phyloP scores from a whole-genome alignment of 306 rosid species.

The Castanopsis chinensis region DNA sequence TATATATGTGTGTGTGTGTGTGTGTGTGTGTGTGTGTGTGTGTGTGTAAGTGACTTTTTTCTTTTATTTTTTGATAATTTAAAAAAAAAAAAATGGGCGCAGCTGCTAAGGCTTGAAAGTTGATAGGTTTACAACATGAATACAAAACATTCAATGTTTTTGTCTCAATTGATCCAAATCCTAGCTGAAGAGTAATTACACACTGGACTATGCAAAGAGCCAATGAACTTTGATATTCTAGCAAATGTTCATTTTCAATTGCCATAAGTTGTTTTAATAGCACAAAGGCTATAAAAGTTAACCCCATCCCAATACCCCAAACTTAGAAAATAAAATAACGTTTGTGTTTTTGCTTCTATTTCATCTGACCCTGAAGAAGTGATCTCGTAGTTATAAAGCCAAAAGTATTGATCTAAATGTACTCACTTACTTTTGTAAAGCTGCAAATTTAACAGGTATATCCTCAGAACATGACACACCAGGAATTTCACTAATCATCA shows the following conservation, averaged over 20 bases:
- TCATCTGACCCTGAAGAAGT: neutral
- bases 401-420: slow-evolving; percentile 18
- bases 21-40: too few species aligned
- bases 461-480: slow-evolving; percentile 77
- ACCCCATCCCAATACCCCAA: neutral
- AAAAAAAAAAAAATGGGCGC: neutral
- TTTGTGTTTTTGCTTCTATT: neutral
- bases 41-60: too few species aligned
- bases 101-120: too few species aligned
- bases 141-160: neutral
- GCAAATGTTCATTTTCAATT: slow-evolving; percentile 10
- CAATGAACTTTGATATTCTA: neutral
- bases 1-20: too few species aligned
- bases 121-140: neutral
- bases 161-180: neutral
- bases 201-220: neutral
- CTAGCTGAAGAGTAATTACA: neutral
- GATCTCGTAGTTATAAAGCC: slow-evolving; percentile 9
- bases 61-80: too few species aligned
- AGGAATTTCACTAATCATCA: slow-evolving; percentile 62
- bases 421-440: slow-evolving; percentile 73
- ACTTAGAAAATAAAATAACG: neutral
- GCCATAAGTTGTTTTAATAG: neutral
- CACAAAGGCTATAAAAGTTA: neutral
- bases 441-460: slow-evolving; percentile 68